Conservation (phyloP, 1,139 yeast genomes). For the Wickerhamomyces sp. region DNA sequence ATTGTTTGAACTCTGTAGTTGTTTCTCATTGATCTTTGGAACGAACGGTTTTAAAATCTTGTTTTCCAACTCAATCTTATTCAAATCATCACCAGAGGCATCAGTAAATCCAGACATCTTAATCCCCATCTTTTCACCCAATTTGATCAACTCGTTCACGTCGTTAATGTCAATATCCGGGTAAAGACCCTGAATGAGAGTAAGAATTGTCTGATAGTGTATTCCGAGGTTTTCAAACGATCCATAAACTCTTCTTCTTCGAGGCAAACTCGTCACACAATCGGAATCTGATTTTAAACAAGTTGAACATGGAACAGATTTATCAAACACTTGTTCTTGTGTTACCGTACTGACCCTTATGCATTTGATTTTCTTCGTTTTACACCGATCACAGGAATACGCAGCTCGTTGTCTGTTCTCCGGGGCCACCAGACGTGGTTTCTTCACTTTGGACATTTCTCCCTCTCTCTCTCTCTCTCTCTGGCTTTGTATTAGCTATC, state of each 20-base stretch:
- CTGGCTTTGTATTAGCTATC: too few relatives aligned
- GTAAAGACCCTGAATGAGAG: constrained; percentile 33
- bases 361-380: constrained; percentile 38
- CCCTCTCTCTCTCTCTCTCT: background rate
- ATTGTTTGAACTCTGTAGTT: too few relatives aligned
- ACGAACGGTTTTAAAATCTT: constrained; percentile 19
- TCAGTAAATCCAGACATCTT: constrained; percentile 29
- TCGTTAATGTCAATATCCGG: constrained; percentile 38
- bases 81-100: constrained; percentile 6
- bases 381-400: constrained; percentile 43
- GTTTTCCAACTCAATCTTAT: constrained; percentile 17
- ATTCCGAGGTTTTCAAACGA: constrained; percentile 33
- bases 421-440: constrained; percentile 29
- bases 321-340: constrained; percentile 25
- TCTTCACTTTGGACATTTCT: constrained; percentile 7
- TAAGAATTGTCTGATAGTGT: constrained; percentile 34
- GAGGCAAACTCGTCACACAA: constrained; percentile 36
- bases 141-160: constrained; percentile 30
- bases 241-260: constrained; percentile 33
- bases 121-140: constrained; percentile 31
- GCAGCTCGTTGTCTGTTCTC: constrained; percentile 34
- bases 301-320: constrained; percentile 32
- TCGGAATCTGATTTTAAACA: constrained; percentile 32
- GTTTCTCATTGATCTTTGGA: constrained; percentile 8
- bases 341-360: constrained; percentile 22